Conservation (phyloP, 2,329 filamentous ascomycete genomes). For the Penicillium sp. region DNA sequence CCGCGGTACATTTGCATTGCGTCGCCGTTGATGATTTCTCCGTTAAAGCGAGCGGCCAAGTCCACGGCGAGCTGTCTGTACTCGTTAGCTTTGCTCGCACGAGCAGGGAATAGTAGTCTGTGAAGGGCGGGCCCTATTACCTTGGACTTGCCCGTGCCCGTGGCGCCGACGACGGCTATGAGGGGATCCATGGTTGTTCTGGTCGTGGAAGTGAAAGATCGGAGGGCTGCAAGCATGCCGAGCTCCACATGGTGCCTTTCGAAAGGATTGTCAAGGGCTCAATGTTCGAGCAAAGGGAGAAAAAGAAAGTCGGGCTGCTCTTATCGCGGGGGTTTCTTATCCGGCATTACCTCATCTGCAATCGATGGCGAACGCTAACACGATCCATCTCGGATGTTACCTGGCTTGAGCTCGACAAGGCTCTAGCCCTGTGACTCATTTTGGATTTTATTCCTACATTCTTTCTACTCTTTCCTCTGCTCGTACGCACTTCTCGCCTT, state of each 20-base stretch:
- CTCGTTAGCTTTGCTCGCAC: constrained; percentile 26
- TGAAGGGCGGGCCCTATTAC: constrained; percentile 51
- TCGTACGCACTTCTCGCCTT: neutral
- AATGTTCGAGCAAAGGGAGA: neutral
- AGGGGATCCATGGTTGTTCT: constrained; percentile 56
- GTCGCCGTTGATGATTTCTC: constrained; percentile 95
- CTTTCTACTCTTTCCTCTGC: no score
- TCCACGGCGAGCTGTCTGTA: constrained; percentile 78
- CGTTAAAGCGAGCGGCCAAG: constrained; percentile 77
- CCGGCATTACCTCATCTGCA: constrained; percentile 22
- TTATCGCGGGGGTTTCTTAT: constrained; percentile 13
- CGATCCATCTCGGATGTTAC: neutral
- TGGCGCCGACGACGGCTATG: constrained; percentile 82
- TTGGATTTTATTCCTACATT: no score
- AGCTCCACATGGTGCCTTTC: constrained; percentile 1
- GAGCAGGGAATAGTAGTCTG: neutral
- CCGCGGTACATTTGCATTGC: constrained; percentile 97
- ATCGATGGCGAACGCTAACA: neutral
- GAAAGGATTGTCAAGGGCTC: neutral
- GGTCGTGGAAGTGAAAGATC: constrained; percentile 24
- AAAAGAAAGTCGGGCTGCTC: constrained; percentile 6
- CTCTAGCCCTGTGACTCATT: neutral
- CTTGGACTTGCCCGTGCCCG: constrained; percentile 91
- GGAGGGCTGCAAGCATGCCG: constrained; percentile 33
- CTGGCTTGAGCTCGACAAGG: neutral